Conservation (phyloP, 1,139 yeast species). For the Yamadazyma sp. region DNA sequence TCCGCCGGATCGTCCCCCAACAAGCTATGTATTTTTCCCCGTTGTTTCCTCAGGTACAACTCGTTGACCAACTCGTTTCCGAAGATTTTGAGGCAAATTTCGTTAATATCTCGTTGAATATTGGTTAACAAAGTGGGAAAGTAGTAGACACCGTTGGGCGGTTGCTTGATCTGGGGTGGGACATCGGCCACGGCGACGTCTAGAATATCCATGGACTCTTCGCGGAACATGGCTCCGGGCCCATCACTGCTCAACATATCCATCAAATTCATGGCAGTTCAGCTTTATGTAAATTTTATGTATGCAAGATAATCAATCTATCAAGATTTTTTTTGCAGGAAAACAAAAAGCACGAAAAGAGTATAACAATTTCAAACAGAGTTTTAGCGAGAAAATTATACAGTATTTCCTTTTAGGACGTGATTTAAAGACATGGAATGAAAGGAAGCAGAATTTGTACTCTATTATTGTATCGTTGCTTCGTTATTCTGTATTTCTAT, state of each 20-base stretch:
- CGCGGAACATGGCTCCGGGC: conserved; percentile 15
- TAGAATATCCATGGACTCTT: conserved; percentile 11
- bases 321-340: not conserved
- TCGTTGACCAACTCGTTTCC: conserved; percentile 42
- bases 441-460: no score
- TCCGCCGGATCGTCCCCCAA: conserved; percentile 18
- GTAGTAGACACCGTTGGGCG: conserved; percentile 35
- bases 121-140: conserved; percentile 57
- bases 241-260: conserved; percentile 31
- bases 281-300: not conserved
- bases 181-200: conserved; percentile 7
- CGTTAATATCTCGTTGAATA: conserved; percentile 57
- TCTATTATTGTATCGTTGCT: no score
- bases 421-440: no score
- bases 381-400: conserved; percentile 1
- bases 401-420: no score
- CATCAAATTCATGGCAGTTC: conserved; percentile 33
- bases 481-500: no score
- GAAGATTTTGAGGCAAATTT: conserved; percentile 54
- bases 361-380: not conserved
- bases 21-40: conserved; percentile 39
- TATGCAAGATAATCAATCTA: no score
- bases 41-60: conserved; percentile 21
- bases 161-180: conserved; percentile 8
- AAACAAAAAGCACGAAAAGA: not conserved